phyloP scores from a whole-genome alignment of 768 basidiomycete genomes.

The Tulasnella sp. region DNA sequence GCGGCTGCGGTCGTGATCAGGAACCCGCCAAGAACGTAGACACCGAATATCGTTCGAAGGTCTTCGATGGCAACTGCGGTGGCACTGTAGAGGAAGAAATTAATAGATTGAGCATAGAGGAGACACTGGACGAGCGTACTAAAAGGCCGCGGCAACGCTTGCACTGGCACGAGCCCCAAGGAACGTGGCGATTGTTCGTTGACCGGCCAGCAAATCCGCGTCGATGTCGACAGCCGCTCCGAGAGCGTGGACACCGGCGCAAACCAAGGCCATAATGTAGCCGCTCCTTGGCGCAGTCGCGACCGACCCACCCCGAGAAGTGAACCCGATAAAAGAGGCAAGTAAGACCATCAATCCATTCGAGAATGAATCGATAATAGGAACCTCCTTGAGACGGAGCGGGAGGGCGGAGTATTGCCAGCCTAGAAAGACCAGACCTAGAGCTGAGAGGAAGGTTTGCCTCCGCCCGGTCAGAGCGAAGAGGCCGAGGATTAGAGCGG shows the following conservation, averaged over 20 bases:
- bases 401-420: slow-evolving; percentile 18
- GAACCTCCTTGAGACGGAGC: slow-evolving; percentile 16
- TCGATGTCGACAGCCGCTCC: slow-evolving; percentile 17
- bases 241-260: slow-evolving; percentile 17
- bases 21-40: background rate
- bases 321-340: slow-evolving; percentile 15
- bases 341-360: slow-evolving; percentile 18
- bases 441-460: slow-evolving; percentile 10
- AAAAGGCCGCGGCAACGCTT: slow-evolving; percentile 9
- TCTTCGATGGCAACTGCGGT: background rate
- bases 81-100: background rate
- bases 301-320: slow-evolving; percentile 3
- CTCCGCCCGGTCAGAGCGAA: background rate
- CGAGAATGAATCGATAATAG: slow-evolving; percentile 16
- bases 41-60: too few relatives aligned
- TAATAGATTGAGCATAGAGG: background rate
- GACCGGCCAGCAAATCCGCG: slow-evolving; percentile 16
- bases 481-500: slow-evolving; percentile 10
- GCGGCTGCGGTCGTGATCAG: background rate
- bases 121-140: slow-evolving; percentile 6
- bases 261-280: slow-evolving; percentile 12
- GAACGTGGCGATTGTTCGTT: slow-evolving; percentile 15
- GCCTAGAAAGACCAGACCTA: slow-evolving; percentile 11
- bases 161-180: slow-evolving; percentile 8
- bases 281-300: slow-evolving; percentile 7